phyloP scores from a whole-genome alignment of 108 stramenopile genomes.

The Ochromonas danica region DNA sequence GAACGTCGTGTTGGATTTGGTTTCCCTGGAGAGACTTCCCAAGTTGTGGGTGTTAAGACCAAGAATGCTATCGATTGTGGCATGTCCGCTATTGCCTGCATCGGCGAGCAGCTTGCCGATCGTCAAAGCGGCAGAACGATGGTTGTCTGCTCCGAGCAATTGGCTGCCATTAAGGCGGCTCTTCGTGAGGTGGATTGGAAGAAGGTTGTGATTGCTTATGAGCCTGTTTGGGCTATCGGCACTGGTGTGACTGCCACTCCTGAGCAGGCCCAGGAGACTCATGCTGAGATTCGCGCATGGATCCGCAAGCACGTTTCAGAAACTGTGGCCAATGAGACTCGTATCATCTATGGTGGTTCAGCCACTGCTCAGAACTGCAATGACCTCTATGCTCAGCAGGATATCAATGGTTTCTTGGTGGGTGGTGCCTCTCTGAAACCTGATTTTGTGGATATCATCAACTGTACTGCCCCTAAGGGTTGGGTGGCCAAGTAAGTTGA shows the following conservation, averaged over 20 bases:
- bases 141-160: conserved; percentile 69
- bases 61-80: conserved; percentile 92
- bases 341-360: conserved; percentile 73
- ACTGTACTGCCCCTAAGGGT: conserved; percentile 32
- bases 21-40: conserved; percentile 79
- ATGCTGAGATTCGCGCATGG: conserved; percentile 85
- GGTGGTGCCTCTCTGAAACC: conserved; percentile 93
- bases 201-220: conserved; percentile 91
- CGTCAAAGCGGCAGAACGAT: conserved; percentile 84
- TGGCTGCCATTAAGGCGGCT: conserved; percentile 61
- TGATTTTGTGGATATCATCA: conserved; percentile 91
- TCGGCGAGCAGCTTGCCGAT: conserved; percentile 97
- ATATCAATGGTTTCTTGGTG: conserved; percentile 93
- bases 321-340: conserved; percentile 46
- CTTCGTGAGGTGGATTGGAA: conserved; percentile 70
- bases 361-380: conserved; percentile 69
- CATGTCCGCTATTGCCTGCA: conserved; percentile 93
- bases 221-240: conserved; percentile 95
- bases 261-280: conserved; percentile 98
- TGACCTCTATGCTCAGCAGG: conserved; percentile 72
- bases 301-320: conserved; percentile 63
- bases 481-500: background rate
- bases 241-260: conserved; percentile 98
- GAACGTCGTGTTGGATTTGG: conserved; percentile 90
- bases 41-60: conserved; percentile 85